Evolutionary conservation across 75 land plant species (phyloP), one percentile per base, ranked within the genome.

Genomic region (Picea sitchensis): DNA sequence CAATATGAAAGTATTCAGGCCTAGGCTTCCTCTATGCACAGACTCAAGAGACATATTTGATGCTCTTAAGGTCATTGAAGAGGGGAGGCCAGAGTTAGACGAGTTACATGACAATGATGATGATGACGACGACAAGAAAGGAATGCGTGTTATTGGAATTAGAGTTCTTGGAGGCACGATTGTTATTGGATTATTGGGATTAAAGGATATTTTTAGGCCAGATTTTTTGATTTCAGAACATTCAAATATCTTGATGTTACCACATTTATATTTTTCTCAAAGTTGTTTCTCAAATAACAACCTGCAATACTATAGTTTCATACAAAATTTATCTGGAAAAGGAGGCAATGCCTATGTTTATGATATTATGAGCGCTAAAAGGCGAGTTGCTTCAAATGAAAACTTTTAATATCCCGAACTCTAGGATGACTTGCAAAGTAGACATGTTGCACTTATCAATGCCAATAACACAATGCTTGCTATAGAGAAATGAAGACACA

Each of bases 361-460:
- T 21, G 57, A 71, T 77, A 71, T 80, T 34, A 11, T 58, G 26
- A 81, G 76, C 18, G 17, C 71, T 34, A 21, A 36, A 13, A 41
- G 34, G 23, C 76, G 21, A 67, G 73, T 61, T 63, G 71, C 23
- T 64, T 69, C 17, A 71, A 71, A 7, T 58, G 80, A 72, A 77
- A 56, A 71, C 6, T 57, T 61, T 30, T 82, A 51, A 59, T 54
- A 73, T 75, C 94, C 89, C 79, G 99, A 98, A 17, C 88, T 98
- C 4, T 98, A 98, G 99, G 99, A 98, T 89, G 99, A 98, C 85
- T 86, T 98, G 81, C 92, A 92, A 59, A 87, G 91, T 67, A 82
- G 90, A 71, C 92, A 93, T 93, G 94, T 98, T 76, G 94, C 98
- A 73, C 26, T 26, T 26, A 26, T 26, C 26, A 26, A 26, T 0